phyloP scores from a whole-genome alignment of 257 asterid genomes.

The Nyctanthes arbortristis region DNA sequence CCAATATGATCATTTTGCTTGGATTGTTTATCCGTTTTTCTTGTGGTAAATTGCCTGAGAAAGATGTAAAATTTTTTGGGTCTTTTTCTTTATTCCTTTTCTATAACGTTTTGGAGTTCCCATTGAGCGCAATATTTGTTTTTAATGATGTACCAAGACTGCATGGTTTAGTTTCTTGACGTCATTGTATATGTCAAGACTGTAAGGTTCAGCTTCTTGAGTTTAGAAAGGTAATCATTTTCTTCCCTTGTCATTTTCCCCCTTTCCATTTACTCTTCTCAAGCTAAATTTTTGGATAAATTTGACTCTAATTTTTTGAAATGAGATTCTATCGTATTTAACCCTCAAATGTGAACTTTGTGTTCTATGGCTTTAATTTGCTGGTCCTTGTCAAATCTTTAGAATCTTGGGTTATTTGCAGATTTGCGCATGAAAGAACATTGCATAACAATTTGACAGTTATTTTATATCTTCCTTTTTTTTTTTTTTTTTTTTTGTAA shows the following conservation, averaged over 20 bases:
- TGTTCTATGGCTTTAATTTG: background rate
- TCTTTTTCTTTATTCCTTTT: background rate
- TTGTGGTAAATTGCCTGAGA: constrained; percentile 7
- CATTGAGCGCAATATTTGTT: background rate
- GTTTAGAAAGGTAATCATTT: constrained; percentile 5
- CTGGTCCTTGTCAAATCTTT: background rate
- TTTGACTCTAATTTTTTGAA: background rate
- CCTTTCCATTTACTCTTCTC: background rate
- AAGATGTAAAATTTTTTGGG: constrained; percentile 6
- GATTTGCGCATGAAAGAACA: background rate
- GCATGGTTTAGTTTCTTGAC: background rate
- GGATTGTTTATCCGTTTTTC: background rate
- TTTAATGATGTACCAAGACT: background rate
- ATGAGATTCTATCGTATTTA: background rate
- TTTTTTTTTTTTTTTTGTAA: too few relatives aligned
- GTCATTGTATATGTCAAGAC: background rate
- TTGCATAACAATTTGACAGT: background rate
- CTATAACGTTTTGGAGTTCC: constrained; percentile 15
- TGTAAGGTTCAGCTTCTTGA: background rate
- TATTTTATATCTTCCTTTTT: too few relatives aligned
- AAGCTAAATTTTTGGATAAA: constrained; percentile 11
- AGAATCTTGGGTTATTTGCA: background rate
- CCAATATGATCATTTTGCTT: background rate
- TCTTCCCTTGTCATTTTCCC: background rate
- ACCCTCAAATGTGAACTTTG: background rate